These are phyloP conservation scores for Cladophialophora chaetospira DNA, from an alignment of 2,329 filamentous ascomycete species.

Conservation along the genomic window DNA sequence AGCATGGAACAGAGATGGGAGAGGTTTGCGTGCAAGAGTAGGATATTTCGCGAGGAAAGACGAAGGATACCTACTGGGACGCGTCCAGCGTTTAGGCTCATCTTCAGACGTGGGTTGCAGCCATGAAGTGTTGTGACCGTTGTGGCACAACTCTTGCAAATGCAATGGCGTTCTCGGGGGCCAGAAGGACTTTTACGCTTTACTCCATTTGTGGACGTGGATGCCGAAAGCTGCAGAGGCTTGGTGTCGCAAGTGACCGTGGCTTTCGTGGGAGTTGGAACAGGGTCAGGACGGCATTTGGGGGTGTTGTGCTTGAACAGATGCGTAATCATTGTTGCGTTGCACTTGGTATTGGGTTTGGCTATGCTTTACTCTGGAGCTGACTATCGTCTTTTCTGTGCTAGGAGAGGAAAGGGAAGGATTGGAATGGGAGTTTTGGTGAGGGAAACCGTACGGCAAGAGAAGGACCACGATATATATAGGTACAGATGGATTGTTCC, in stretches of 20 bases:
- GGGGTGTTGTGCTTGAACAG: background rate
- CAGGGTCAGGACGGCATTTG: background rate
- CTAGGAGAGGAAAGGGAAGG: background rate
- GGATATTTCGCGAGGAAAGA: no score
- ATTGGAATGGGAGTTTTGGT: background rate
- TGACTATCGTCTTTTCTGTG: background rate
- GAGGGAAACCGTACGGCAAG: constrained; percentile 5
- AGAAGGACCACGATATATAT: background rate
- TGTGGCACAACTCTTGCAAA: background rate
- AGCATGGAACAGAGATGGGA: no score
- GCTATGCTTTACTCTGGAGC: background rate
- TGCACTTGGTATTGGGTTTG: background rate
- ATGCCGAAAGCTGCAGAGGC: background rate
- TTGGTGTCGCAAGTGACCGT: no score
- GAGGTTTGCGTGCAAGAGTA: no score
- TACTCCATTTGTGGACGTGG: background rate
- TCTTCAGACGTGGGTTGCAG: background rate
- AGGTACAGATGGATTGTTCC: background rate
- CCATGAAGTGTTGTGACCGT: background rate
- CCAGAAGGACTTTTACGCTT: background rate
- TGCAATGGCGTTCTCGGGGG: background rate
- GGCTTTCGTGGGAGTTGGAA: no score
- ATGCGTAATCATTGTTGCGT: constrained; percentile 10
- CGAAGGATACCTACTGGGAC: no score
- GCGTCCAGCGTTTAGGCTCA: background rate